A percentile compares a stretch with the other conserved stretches of the same genome.
Evolutionary conservation across 2,329 filamentous ascomycete species (phyloP).

Genomic region (Aureobasidium mangrovei): DNA sequence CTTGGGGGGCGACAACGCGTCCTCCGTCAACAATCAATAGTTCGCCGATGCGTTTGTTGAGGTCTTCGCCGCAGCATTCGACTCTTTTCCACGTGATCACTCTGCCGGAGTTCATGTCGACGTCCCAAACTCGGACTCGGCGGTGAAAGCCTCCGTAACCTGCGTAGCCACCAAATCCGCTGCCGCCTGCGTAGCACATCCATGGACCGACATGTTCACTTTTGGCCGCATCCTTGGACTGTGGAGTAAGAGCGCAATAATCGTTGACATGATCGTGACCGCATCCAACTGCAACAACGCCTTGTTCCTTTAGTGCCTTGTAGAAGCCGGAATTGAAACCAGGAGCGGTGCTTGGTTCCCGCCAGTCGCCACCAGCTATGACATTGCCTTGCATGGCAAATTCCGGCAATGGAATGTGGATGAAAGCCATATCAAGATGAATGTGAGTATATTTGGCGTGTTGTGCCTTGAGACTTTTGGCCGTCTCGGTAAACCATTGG

Average conservation of each 20-base stretch:
- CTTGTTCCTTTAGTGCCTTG: constrained; percentile 77
- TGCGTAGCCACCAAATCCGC: constrained; percentile 89
- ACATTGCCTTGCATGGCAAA: constrained; percentile 57
- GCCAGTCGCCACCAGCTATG: constrained; percentile 59
- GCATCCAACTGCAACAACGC: constrained; percentile 77
- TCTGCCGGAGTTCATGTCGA: constrained; percentile 82
- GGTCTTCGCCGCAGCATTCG: constrained; percentile 49
- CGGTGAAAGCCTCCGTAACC: constrained; percentile 82
- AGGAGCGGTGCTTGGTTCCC: constrained; percentile 79
- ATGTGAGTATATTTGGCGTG: constrained; percentile 74
- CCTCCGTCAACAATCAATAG: constrained; percentile 54
- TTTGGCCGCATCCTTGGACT: constrained; percentile 19
- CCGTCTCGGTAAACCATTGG: constrained; percentile 81
- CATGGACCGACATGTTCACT: constrained; percentile 52
- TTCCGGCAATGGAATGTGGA: constrained; percentile 92
- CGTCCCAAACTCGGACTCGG: constrained; percentile 78
- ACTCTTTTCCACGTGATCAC: constrained; percentile 89
- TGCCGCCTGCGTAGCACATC: constrained; percentile 96
- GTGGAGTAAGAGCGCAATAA: constrained; percentile 64
- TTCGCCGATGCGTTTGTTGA: constrained; percentile 47
- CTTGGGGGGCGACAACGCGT: constrained; percentile 34
- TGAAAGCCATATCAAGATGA: constrained; percentile 93
- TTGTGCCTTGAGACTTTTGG: constrained; percentile 58
- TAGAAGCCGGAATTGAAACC: constrained; percentile 87
- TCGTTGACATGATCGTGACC: constrained; percentile 97